A percentile compares a stretch with the other conserved stretches of the same genome.
Conservation (phyloP, 305 asterid genomes). For the Plantago lanceolata region DNA sequence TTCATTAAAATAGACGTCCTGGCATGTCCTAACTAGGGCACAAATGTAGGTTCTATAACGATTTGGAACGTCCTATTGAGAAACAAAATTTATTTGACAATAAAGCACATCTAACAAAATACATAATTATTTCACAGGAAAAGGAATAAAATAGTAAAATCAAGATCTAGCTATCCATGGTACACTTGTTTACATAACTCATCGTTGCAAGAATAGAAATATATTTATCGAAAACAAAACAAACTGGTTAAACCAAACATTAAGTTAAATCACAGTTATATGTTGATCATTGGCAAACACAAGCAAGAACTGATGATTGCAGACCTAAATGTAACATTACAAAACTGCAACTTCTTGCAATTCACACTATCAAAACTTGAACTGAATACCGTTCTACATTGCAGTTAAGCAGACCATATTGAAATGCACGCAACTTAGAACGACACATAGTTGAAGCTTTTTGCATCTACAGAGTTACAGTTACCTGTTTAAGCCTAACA, state of each 20-base stretch:
- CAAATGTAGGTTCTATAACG: no score
- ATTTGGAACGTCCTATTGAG: background rate
- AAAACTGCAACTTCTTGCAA: no score
- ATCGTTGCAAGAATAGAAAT: background rate
- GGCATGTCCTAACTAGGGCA: no score
- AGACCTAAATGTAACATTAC: no score
- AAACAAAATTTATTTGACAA: no score
- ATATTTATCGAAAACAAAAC: no score
- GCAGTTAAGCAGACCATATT: background rate
- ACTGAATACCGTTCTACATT: background rate
- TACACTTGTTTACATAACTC: background rate
- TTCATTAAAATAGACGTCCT: no score
- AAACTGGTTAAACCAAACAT: no score
- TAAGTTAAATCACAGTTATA: no score
- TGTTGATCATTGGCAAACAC: background rate
- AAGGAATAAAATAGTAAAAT: no score
- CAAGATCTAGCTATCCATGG: background rate
- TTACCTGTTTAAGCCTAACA: constrained; percentile 63
- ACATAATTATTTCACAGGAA: no score
- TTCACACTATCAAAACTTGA: background rate
- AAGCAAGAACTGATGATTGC: background rate
- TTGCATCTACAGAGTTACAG: no score
- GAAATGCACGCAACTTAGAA: background rate
- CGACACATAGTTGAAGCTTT: background rate
- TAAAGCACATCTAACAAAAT: background rate